Conservation (phyloP, 2,329 filamentous ascomycete genomes). For the Capronia coronata region DNA sequence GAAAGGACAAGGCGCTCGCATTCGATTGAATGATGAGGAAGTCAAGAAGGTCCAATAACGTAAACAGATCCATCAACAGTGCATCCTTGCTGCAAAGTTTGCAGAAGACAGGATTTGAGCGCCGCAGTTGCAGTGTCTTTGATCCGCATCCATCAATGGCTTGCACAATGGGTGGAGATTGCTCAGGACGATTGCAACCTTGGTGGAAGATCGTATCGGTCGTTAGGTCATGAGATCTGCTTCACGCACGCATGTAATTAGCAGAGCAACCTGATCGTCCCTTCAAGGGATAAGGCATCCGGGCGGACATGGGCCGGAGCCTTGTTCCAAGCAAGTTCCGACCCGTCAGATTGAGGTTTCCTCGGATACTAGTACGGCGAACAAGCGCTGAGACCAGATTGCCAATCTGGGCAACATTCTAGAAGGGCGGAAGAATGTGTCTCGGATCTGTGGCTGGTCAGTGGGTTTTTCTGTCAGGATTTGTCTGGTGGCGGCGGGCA, state of each 20-base stretch:
- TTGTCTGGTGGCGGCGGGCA: neutral
- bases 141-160: neutral
- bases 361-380: neutral
- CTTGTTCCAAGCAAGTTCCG: too few relatives aligned
- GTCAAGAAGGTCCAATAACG: conserved; percentile 20
- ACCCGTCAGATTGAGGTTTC: too few relatives aligned
- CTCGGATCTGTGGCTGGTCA: neutral
- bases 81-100: neutral
- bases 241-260: too few relatives aligned
- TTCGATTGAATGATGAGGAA: conserved; percentile 6
- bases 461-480: neutral
- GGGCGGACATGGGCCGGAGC: neutral
- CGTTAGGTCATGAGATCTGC: neutral
- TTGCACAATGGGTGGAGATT: conserved; percentile 1
- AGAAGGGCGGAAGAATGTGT: conserved; percentile 8
- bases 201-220: neutral
- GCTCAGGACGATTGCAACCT: neutral
- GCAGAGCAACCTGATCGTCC: neutral
- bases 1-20: conserved; percentile 12
- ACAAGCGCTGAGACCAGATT: conserved; percentile 1
- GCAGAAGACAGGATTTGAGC: neutral
- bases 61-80: neutral
- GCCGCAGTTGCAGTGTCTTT: neutral
- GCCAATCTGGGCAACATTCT: conserved; percentile 17
- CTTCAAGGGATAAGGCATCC: neutral